phyloP scores from a whole-genome alignment of 257 asterid genomes.

The Parsonsia alboflavescens region DNA sequence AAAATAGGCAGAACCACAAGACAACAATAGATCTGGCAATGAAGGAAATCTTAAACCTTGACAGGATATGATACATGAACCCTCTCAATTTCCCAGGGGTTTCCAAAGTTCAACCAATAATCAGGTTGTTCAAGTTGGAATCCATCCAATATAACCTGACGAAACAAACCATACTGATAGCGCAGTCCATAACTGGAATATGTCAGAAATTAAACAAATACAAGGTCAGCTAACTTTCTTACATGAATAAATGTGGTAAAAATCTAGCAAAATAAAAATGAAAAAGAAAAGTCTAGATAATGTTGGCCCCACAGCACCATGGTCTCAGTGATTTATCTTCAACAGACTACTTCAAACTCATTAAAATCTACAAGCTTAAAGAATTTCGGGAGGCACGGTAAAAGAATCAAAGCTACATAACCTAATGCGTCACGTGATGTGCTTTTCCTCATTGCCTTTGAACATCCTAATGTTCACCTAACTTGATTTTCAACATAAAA shows the following conservation, averaged over 20 bases:
- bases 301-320: neutral
- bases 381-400: neutral
- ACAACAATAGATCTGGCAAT: slow-evolving; percentile 12
- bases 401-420: neutral
- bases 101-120: slow-evolving; percentile 51
- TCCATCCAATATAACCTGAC: slow-evolving; percentile 47
- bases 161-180: slow-evolving; percentile 51
- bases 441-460: neutral
- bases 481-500: neutral
- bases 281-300: neutral
- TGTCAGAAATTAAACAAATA: slow-evolving; percentile 11
- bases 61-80: slow-evolving; percentile 50
- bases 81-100: slow-evolving; percentile 57
- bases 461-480: neutral
- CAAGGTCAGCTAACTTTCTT: slow-evolving; percentile 8
- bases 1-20: slow-evolving; percentile 13
- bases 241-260: slow-evolving; percentile 2
- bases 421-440: neutral
- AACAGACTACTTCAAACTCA: neutral
- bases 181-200: slow-evolving; percentile 46
- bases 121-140: slow-evolving; percentile 53
- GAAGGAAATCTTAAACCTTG: slow-evolving; percentile 36
- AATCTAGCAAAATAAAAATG: neutral
- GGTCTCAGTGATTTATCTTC: neutral
- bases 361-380: neutral